These are phyloP conservation scores for Pleurotus tuoliensis DNA, from an alignment of 768 basidiomycete genomes.

Conservation along the genomic window DNA sequence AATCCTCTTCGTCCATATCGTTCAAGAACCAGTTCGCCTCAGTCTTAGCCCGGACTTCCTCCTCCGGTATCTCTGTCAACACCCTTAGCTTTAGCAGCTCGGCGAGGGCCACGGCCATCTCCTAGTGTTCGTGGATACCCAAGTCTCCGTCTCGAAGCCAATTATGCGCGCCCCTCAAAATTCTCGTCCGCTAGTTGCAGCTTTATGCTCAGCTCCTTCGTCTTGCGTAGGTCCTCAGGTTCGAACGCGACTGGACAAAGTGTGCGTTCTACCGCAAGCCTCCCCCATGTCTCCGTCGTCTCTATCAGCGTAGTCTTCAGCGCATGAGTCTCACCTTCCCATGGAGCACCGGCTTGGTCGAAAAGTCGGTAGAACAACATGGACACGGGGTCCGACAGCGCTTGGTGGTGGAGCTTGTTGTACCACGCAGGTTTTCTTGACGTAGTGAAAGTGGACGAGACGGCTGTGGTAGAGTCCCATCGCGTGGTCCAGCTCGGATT, in stretches of 20 bases:
- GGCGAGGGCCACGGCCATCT: conserved; percentile 28
- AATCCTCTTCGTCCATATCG: conserved; percentile 47
- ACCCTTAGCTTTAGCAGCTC: conserved; percentile 15
- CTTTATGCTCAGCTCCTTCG: conserved; percentile 30
- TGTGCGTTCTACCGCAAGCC: conserved; percentile 29
- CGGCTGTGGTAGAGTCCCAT: conserved; percentile 38
- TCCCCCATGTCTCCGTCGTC: conserved; percentile 38
- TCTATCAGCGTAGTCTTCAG: conserved; percentile 44
- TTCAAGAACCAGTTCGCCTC: conserved; percentile 41
- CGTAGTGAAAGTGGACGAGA: conserved; percentile 49
- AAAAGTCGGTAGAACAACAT: conserved; percentile 39
- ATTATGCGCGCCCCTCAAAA: conserved; percentile 22
- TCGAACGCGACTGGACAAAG: conserved; percentile 47
- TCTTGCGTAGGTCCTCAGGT: conserved; percentile 37
- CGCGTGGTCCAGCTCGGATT: conserved; percentile 28
- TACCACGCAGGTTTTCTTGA: conserved; percentile 37
- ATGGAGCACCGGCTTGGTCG: conserved; percentile 36
- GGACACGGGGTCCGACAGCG: conserved; percentile 32
- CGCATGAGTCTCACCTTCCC: conserved; percentile 47
- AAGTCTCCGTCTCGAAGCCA: conserved; percentile 35
- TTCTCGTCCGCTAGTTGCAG: conserved; percentile 25
- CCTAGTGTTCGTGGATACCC: conserved; percentile 41
- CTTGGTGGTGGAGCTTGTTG: conserved; percentile 40
- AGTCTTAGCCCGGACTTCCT: conserved; percentile 32
- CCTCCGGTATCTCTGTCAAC: conserved; percentile 10